Conservation (phyloP, 495 filamentous ascomycete species). For the Ramalina peruviana region DNA sequence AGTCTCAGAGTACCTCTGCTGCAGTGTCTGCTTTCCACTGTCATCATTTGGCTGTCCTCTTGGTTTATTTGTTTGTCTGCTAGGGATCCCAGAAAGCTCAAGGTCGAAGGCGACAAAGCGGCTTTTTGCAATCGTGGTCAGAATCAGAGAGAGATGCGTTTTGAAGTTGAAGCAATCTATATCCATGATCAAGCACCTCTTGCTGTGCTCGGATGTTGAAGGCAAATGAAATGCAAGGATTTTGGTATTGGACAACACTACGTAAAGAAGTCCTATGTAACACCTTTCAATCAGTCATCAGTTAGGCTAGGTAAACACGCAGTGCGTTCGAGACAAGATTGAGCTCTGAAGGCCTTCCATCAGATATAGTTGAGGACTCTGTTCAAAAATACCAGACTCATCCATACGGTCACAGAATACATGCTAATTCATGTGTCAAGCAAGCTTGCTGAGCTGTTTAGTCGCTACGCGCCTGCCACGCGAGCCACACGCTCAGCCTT, state of each 20-base stretch:
- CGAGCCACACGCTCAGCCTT: no score
- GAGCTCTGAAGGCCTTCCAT: no score
- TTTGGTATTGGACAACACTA: background rate
- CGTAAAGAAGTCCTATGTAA: no score
- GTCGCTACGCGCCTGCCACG: no score
- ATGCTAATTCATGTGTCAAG: no score
- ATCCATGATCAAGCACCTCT: conserved; percentile 39
- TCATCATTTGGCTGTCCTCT: conserved; percentile 5
- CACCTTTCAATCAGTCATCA: no score
- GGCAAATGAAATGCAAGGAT: background rate
- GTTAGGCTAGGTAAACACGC: no score
- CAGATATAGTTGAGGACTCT: no score
- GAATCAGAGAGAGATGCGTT: conserved; percentile 40
- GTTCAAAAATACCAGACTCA: no score
- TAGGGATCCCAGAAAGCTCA: conserved; percentile 59
- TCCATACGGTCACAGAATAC: no score
- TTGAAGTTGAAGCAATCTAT: conserved; percentile 40
- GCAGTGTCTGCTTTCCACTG: conserved; percentile 29
- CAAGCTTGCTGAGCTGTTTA: no score
- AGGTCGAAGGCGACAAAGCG: conserved; percentile 61
- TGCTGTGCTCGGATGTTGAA: background rate
- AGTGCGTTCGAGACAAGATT: no score
- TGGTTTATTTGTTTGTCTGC: conserved; percentile 15
- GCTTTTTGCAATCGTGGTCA: conserved; percentile 44
- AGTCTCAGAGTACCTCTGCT: conserved; percentile 51